These are phyloP conservation scores for Mycena sanguinolenta DNA, from an alignment of 768 basidiomycete genomes.

Conservation along the genomic window DNA sequence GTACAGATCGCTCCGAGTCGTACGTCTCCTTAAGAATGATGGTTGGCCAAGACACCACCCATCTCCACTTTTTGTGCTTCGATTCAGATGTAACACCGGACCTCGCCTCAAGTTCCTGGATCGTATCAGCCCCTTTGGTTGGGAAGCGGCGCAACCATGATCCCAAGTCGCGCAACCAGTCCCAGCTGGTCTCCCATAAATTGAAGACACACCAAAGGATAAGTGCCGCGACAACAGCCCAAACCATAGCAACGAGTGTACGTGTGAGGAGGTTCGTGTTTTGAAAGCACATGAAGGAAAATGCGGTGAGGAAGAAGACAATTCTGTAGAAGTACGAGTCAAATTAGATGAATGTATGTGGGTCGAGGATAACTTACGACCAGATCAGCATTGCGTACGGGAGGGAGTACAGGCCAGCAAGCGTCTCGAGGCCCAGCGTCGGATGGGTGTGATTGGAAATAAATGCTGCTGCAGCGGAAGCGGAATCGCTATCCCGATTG, in stretches of 20 bases:
- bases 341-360: slow-evolving; percentile 24
- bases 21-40: background rate
- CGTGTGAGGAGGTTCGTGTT: slow-evolving; percentile 43
- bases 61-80: background rate
- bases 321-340: slow-evolving; percentile 42
- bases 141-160: background rate
- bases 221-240: slow-evolving; percentile 45
- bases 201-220: slow-evolving; percentile 61
- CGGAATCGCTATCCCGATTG: no score
- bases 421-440: slow-evolving; percentile 60
- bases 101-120: slow-evolving; percentile 58
- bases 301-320: slow-evolving; percentile 55
- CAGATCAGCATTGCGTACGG: slow-evolving; percentile 72
- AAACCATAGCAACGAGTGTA: slow-evolving; percentile 47
- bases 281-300: slow-evolving; percentile 51
- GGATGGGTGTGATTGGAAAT: background rate
- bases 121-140: background rate
- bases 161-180: slow-evolving; percentile 35
- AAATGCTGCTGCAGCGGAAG: no score
- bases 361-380: slow-evolving; percentile 59
- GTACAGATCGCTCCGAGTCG: background rate
- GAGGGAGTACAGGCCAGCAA: slow-evolving; percentile 67
- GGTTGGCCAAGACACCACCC: background rate
- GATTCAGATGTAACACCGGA: background rate
- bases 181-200: slow-evolving; percentile 48